Evolutionary conservation across 306 rosid genomes (phyloP), one percentile per base, ranked within the genome.

Genomic region (Gastrolobium bilobum): DNA sequence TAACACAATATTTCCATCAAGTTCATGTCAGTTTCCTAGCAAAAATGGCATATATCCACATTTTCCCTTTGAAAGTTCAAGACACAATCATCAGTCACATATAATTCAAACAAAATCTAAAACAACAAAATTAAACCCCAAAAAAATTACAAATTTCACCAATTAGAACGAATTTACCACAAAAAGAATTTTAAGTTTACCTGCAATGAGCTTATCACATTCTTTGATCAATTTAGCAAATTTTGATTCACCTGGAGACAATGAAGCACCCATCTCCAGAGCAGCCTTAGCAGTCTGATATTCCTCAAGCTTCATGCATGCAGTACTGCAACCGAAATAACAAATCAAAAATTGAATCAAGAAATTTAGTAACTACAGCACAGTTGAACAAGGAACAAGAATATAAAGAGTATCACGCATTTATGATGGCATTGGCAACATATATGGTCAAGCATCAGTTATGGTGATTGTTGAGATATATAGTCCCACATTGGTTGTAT

Each of bases 271-370:
- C 1, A 20, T 59, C 82, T 90, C 89, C 80, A 95, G 71, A 4
- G 98, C 97, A 2, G 84, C 76, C 87, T 87, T 93, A 5, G 99
- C 99, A 44, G 99, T 95, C 76, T 93, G 86, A 81, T 90, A 93
- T 82, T 93, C 98, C 86, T 93, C 99, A 20, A 95, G 98, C 61
- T 65, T 91, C 66, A 93, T 31, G 86, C 98, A 95, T 26, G 99
- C 98, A 70, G 51, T 83, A 63, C 99, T 95, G 83, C 75, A 84
- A 53, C 67, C 60, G 61, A 66, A 71, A 61, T 39, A 39, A 10
- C 34, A 81, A 54, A 59, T 30, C 4, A 40, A 53, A 40, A 29
- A 47, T 37, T 33, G 48, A 13, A 39, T 29, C 6, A 26, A 66
- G 37, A 50, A 59, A 40, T n/a, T 11, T 40, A 67, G 31, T 40